Conservation (phyloP, 805 yeast genomes). For the Sugiyamaella qingdaonensis region DNA sequence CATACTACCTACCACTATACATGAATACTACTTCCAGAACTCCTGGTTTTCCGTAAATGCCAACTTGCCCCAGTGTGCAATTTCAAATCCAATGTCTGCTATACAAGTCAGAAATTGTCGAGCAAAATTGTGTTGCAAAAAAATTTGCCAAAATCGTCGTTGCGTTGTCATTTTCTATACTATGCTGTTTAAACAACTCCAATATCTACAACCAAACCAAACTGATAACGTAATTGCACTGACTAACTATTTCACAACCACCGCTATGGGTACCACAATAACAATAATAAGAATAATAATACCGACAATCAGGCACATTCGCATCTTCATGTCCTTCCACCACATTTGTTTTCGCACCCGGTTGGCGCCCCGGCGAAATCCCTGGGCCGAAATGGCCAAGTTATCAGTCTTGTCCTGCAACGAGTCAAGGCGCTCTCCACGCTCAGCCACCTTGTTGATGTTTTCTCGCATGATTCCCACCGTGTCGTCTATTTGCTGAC, state of each 20-base stretch:
- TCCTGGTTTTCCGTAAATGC: too few species aligned
- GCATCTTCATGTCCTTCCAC: conserved; percentile 98
- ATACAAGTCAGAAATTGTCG: too few species aligned
- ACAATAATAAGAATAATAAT: conserved; percentile 74
- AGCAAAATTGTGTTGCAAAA: too few species aligned
- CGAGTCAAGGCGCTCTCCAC: conserved; percentile 90
- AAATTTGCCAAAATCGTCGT: too few species aligned
- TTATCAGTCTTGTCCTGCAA: conserved; percentile 92
- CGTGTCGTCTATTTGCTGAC: conserved; percentile 82
- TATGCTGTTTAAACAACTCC: too few species aligned
- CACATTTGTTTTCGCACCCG: conserved; percentile 98
- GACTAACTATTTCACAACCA: conserved; percentile 28
- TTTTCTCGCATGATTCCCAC: conserved; percentile 97
- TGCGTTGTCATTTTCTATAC: too few species aligned
- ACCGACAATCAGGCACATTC: conserved; percentile 78
- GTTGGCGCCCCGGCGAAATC: conserved; percentile 94
- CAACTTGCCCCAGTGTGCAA: too few species aligned
- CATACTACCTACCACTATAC: too few species aligned
- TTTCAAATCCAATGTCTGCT: too few species aligned
- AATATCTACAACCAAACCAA: too few species aligned
- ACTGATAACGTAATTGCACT: too few species aligned
- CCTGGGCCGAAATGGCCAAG: conserved; percentile 86
- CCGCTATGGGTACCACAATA: conserved; percentile 90
- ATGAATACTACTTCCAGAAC: too few species aligned
- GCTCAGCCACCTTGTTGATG: conserved; percentile 89